Percentiles rank a stretch among this genome's conserved stretches.
Conservation (phyloP, 371 early-diverging fungal species). For the Mortierella sp. region DNA sequence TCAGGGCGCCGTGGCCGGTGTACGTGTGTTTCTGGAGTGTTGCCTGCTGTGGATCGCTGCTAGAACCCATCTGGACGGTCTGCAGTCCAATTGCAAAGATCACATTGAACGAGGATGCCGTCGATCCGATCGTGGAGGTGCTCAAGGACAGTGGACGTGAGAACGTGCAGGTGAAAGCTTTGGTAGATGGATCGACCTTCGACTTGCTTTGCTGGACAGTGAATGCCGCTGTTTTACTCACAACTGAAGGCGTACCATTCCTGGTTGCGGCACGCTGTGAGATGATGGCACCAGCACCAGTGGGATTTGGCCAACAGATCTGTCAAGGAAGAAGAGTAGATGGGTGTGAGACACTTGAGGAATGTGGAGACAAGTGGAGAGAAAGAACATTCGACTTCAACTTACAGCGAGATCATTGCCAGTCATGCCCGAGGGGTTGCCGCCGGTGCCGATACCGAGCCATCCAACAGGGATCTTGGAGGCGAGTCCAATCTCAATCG, state of each 20-base stretch:
- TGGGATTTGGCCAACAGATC: constrained; percentile 39
- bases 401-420: constrained; percentile 48
- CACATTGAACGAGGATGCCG: constrained; percentile 17
- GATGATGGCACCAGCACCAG: constrained; percentile 21
- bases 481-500: constrained; percentile 32
- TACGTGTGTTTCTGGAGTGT: constrained; percentile 13
- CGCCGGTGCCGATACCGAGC: constrained; percentile 44
- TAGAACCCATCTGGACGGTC: not conserved
- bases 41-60: constrained; percentile 30
- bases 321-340: not conserved
- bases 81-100: constrained; percentile 26
- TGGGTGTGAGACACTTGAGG: not conserved
- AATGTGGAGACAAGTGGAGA: not conserved
- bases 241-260: constrained; percentile 11
- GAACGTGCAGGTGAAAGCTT: constrained; percentile 29
- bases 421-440: constrained; percentile 16
- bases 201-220: constrained; percentile 22
- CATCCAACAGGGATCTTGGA: constrained; percentile 31
- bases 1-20: constrained; percentile 19
- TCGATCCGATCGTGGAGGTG: constrained; percentile 13
- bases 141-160: constrained; percentile 25
- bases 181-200: constrained; percentile 5
- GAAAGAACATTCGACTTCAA: too few species aligned
- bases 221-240: constrained; percentile 4
- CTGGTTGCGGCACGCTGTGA: constrained; percentile 28